Base-by-base conservation (phyloP, 2,329 filamentous ascomycete genomes). In the Eutypa lata region DNA sequence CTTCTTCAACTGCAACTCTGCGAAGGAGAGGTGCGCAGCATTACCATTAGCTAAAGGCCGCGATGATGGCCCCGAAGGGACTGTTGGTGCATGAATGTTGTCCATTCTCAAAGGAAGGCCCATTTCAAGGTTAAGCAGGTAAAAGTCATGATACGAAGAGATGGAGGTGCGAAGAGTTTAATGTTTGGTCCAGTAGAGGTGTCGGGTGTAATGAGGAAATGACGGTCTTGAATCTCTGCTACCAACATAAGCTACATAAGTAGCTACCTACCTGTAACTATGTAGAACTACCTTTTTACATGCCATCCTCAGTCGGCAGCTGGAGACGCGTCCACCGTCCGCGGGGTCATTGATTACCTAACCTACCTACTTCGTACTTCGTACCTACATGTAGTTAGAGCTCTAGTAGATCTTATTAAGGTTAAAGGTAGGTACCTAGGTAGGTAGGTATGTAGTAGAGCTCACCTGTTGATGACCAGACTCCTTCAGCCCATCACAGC, bases 1-100 rank as follows among this genome's bases (percentile, higher is more conserved):
- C 71, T 96, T 97, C 74, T 91, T 89, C 33, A 81, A 81, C 67
- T 94, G 90, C 49, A 97, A 83, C 74, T 96, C 88, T 43, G 81
- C 75, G 67, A 97, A 84, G 48, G 89, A 87, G 61, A 91, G 73
- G 57, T 87, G 80, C 59, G 76, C 75, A 49, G 82, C 75, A 60
- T 81, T 74, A 60, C 88, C 87, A 69, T 88, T 89, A 51, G 78
- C 73, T 38, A 72, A 59, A 42, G 79, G 75, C 26, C 78, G 79
- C 52, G 86, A 87, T 10, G 86, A 87, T 33, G 90, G 89, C 55
- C 91, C 92, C 42, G 91, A 92, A 53, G 87, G 72, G 60, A 84
- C 74, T 10, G 81, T 84, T 2, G 81, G 81, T 56, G 81, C 80
- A 64, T 83, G 80, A 49, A 85, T 65, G 62, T 77, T 82, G 58